Base-by-base conservation (phyloP, 2,329 filamentous ascomycete genomes). In the Pseudogymnoascus sp. region DNA sequence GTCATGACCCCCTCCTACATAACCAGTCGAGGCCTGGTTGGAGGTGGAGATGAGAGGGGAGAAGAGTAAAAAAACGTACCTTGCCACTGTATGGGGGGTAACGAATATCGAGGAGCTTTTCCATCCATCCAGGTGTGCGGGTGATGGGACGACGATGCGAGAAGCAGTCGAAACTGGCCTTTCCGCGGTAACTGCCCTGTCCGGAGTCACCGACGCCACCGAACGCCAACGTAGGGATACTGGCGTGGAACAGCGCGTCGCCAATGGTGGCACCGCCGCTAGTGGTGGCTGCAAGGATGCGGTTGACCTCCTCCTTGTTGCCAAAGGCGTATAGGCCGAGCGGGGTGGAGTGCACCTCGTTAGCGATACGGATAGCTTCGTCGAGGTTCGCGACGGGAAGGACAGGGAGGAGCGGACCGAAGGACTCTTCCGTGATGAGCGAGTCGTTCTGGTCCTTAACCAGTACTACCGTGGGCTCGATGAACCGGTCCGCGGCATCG, bases 381-480 rank as follows among this genome's bases (percentile, higher is more conserved):
- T 96, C 90, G n/a, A 97, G 80, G 69, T 85, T 82, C 67, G 91
- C 83, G 63, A 91, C 88, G 0, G 91, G 83, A 62, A 96, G 78
- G 67, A 97, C 86, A 67, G 90, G 87, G 69, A 96, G 91, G 65
- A 96, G 81, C n/a, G 95, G 95, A 5, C 93, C 95, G 73, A 99
- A 99, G 47, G 87, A 91, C 78, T 99, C 95, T 67, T 96, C 85
- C 23, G 79, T 78, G 72, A 97, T 83, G 75, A 97, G 84, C 6
- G 87, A 82, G 76, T 96, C 93, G 60, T 93, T 83, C 14, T 83
- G 73, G 66, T 85, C 86, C 68, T 90, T 81, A 39, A 97, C 88
- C 66, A 91, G 82, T n/a, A 99, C 86, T n/a, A 93, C 86, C 0
- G 95, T 99, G 0, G 93, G 91, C 74, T 93, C 91, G 69, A 99